Conservation (phyloP, 768 basidiomycete species). For the Filobasidium wieringae region DNA sequence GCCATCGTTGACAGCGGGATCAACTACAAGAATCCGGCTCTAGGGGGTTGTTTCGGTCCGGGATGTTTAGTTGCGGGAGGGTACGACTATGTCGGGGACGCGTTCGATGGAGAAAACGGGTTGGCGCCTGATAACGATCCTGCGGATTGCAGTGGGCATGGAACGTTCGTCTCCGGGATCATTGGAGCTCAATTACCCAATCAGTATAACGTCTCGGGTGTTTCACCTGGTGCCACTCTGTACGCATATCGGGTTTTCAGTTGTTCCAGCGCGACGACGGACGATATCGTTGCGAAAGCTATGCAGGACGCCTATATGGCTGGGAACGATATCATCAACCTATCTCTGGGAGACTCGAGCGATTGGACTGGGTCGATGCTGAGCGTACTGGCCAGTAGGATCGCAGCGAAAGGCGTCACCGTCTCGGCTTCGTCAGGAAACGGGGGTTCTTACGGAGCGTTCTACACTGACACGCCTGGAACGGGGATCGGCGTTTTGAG, state of each 20-base stretch:
- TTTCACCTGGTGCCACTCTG: conserved; percentile 52
- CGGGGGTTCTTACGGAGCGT: conserved; percentile 49
- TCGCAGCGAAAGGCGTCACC: conserved; percentile 50
- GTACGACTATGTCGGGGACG: conserved; percentile 35
- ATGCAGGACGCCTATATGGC: conserved; percentile 44
- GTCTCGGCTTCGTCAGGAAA: conserved; percentile 55
- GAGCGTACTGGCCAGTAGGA: conserved; percentile 51
- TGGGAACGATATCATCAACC: conserved; percentile 52
- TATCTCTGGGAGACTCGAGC: conserved; percentile 52
- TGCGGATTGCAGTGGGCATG: conserved; percentile 37
- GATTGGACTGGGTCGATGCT: conserved; percentile 54
- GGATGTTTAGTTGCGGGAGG: conserved; percentile 39
- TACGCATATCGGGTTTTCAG: conserved; percentile 49
- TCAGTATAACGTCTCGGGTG: conserved; percentile 56
- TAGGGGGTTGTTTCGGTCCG: conserved; percentile 38
- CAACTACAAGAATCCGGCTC: conserved; percentile 34
- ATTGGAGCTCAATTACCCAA: conserved; percentile 51
- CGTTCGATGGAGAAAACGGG: conserved; percentile 25
- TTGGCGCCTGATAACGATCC: conserved; percentile 34
- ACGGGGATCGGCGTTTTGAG: conserved; percentile 49
- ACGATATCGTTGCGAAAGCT: conserved; percentile 44
- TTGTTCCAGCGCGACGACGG: conserved; percentile 44
- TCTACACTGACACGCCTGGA: conserved; percentile 50
- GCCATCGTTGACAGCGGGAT: conserved; percentile 46
- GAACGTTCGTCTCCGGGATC: conserved; percentile 45